Evolutionary conservation across 23 red algal genomes (phyloP).

Genomic region (Gracilariopsis chorda): DNA sequence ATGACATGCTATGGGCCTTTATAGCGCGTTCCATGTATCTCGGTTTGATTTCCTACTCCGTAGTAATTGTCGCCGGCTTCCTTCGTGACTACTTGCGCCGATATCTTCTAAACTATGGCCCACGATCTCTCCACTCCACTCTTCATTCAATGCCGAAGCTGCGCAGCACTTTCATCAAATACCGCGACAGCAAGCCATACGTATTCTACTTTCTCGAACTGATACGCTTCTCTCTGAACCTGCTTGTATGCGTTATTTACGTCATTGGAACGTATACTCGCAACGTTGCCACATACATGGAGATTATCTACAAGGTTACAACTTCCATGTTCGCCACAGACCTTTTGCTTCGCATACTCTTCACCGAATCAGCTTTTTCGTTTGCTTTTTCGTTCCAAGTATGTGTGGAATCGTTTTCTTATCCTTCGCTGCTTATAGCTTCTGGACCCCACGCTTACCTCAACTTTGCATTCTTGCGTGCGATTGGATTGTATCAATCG

Average conservation of each 20-base stretch:
- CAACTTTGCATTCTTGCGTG: constrained; percentile 63
- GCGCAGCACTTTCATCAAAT: constrained; percentile 5
- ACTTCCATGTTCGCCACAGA: constrained; percentile 23
- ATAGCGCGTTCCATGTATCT: constrained; percentile 25
- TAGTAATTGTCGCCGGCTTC: background rate
- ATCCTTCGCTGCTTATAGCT: constrained; percentile 56
- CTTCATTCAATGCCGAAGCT: background rate
- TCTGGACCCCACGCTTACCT: constrained; percentile 45
- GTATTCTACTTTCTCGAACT: constrained; percentile 44
- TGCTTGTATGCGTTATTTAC: constrained; percentile 40
- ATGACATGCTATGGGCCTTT: constrained; percentile 42
- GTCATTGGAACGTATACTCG: constrained; percentile 61
- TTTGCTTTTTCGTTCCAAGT: constrained; percentile 18
- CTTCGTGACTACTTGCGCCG: constrained; percentile 17
- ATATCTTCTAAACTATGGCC: background rate
- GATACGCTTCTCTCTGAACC: constrained; percentile 20
- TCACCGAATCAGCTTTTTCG: constrained; percentile 45
- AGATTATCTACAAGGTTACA: constrained; percentile 23
- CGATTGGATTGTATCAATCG: constrained; percentile 15
- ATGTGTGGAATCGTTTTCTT: constrained; percentile 36
- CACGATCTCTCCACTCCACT: background rate
- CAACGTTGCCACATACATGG: constrained; percentile 25
- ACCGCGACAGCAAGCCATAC: constrained; percentile 15
- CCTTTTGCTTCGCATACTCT: constrained; percentile 1
- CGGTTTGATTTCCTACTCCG: constrained; percentile 23